Base-by-base conservation (phyloP, 1,284 basidiomycete genomes). In the Ustilago vetiveriae region DNA sequence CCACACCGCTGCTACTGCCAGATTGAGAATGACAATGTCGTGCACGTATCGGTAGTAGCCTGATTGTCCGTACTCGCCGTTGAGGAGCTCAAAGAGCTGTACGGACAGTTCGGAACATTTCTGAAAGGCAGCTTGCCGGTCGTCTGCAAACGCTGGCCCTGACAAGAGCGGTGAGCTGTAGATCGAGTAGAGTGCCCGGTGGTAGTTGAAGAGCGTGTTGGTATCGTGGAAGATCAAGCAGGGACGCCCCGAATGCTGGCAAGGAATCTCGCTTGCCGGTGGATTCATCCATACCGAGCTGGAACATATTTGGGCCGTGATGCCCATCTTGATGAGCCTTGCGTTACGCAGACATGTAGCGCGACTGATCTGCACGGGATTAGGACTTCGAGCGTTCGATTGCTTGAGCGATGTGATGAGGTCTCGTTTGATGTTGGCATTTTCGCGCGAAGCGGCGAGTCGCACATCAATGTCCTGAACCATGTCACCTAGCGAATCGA, bases 21-120 rank as follows among this genome's bases (percentile, higher is more conserved):
- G 37, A 53, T 71, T 71, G 62, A 71, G 67, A 13, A 71, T 71
- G 49, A 71, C 67, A 46, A 71, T 71, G 32, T 71, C 67, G 36
- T 71, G 67, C 19, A 71, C 67, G 37, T 65, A 71, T 39, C 67
- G 60, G 16, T 71, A 71, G 57, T 71, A 65, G 22, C 62, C 60
- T 26, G 60, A 48, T 26, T 71, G 62, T 13, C 67, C 62, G 30
- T 71, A 71, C 1, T 53, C 56, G 11, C 67, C 67, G 22, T 71
- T 65, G 36, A 71, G 60, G 24, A 71, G 47, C 46, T 71, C 67
- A 13, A 71, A 71, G 13, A 71, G 52, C 53, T 65, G 57, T 24
- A 71, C 67, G 29, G 60, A 60, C 11, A 71, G 53, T 57, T 71
- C 67, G 23, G 67, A 71, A 35, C 67, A 71, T 24, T 55, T 59